These are phyloP conservation scores for Verticillium albo-atrum DNA, from an alignment of 2,329 filamentous ascomycete genomes.

Conservation along the genomic window DNA sequence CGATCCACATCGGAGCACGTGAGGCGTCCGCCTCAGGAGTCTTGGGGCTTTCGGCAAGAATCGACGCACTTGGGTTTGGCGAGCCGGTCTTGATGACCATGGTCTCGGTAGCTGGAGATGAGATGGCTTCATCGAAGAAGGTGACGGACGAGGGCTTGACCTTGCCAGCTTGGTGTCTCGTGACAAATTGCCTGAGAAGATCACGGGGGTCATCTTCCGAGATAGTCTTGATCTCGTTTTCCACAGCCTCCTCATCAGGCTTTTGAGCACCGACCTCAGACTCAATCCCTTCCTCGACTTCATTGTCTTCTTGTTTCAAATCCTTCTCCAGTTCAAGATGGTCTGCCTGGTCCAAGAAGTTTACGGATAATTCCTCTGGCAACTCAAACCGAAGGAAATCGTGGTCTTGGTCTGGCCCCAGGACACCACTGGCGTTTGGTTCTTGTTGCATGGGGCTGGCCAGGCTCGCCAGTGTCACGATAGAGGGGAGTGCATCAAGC, in stretches of 20 bases:
- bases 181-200: slow-evolving; percentile 22
- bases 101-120: background rate
- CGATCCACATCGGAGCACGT: background rate
- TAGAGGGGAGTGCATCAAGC: background rate
- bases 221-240: background rate
- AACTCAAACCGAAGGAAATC: slow-evolving; percentile 12
- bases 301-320: background rate
- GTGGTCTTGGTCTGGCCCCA: slow-evolving; percentile 2
- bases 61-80: background rate
- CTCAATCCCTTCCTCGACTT: background rate
- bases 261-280: background rate
- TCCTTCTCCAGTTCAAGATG: background rate
- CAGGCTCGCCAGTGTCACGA: background rate
- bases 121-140: background rate
- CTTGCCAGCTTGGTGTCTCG: slow-evolving; percentile 15
- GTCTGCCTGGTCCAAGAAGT: background rate
- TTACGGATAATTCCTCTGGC: slow-evolving; percentile 2
- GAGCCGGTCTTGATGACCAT: background rate
- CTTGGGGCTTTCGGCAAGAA: background rate
- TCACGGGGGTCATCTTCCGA: slow-evolving; percentile 11
- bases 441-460: background rate
- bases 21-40: background rate
- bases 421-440: background rate
- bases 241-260: background rate
- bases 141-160: background rate